Conservation (phyloP, 2,329 filamentous ascomycete genomes). For the Gaeumannomyces sp. region DNA sequence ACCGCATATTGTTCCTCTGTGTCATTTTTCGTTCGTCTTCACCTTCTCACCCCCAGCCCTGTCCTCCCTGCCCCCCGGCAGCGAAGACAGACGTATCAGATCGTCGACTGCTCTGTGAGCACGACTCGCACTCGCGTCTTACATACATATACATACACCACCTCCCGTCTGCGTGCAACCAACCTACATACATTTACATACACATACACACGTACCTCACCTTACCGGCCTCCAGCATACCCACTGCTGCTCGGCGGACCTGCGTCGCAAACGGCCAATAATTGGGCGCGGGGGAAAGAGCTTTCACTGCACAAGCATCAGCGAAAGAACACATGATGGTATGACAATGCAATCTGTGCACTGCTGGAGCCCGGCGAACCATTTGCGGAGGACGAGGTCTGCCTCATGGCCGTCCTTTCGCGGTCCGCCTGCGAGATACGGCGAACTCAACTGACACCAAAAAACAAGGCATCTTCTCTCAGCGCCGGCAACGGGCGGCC, state of each 20-base stretch:
- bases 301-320: neutral
- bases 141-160: conserved; percentile 7
- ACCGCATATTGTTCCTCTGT: conserved; percentile 1
- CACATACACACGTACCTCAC: neutral
- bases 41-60: neutral
- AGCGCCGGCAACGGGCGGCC: conserved; percentile 5
- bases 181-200: conserved; percentile 1
- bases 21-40: neutral
- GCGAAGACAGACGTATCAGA: neutral
- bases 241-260: neutral
- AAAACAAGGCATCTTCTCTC: conserved; percentile 2
- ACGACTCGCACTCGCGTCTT: neutral
- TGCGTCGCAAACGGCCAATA: conserved; percentile 5
- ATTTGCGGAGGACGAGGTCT: neutral
- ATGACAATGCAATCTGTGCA: neutral
- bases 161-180: neutral
- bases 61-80: neutral
- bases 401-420: neutral
- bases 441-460: conserved; percentile 2
- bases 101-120: neutral
- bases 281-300: neutral
- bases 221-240: neutral
- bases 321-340: conserved; percentile 6
- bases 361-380: neutral
- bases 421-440: neutral